Base-by-base conservation (phyloP, 1,139 yeast genomes). In the Pichia norvegensis region DNA sequence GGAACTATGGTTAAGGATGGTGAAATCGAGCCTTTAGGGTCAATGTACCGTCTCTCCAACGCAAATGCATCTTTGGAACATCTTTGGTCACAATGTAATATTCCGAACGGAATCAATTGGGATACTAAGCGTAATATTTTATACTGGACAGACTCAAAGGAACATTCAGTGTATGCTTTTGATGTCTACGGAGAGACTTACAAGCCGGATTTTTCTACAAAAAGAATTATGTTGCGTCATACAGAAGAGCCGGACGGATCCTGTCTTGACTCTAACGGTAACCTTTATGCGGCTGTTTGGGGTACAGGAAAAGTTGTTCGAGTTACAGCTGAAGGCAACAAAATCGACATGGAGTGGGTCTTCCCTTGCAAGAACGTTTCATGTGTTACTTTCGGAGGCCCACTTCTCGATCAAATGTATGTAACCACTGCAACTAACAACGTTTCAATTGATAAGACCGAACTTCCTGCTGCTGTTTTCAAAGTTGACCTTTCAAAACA, bases 51-150 rank as follows among this genome's bases (percentile, higher is more conserved):
- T 33, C 62, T 74, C 40, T 58, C 65, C 36, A 58, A 66, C n/a
- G 68, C 67, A 44, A 40, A 48, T 23, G 45, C 47, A 14, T 33
- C 42, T 16, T 45, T 56, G 6, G 55, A 53, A 2, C 61, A 55
- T 33, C 57, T 69, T 6, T 59, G 69, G 50, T 65, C 66, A 33
- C 60, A 67, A 23, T 64, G 73, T 35, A 62, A 62, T 36, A 81
- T 84, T 48, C 75, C 92, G 20, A 88, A 88, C 59, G 95, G 96
- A n/a, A 70, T 88, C 54, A 85, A 83, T 29, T 90, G 87, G 74
- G 67, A 72, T 38, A 69, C 72, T 11, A 71, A 68, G 36, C 46
- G 46, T n/a, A 42, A 41, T 8, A 65, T 66, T 41, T 69, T 85
- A 58, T 83, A 73, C 58, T 80, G 87, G 75, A 85, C 92, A 3